A percentile compares a stretch with the other conserved stretches of the same genome.
phyloP scores from a whole-genome alignment of 257 asterid species.

The Jacaranda mimosifolia region DNA sequence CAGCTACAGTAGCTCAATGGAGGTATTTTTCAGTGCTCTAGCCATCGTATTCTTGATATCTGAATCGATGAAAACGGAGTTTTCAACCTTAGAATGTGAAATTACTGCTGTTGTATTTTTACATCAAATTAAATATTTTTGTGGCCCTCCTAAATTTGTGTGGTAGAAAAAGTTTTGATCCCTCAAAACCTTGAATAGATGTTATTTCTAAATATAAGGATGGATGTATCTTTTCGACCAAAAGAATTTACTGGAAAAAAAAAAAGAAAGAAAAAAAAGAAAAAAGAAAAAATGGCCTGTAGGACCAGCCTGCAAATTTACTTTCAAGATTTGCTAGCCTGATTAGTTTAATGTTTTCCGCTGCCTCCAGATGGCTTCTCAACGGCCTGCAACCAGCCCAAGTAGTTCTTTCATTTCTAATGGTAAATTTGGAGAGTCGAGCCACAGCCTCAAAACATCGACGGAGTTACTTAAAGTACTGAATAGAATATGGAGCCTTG shows the following conservation, averaged over 20 bases:
- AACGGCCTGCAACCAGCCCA: conserved; percentile 47
- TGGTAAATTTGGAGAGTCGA: conserved; percentile 60
- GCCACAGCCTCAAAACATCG: conserved; percentile 71
- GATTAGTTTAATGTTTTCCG: neutral
- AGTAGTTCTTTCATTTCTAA: conserved; percentile 48
- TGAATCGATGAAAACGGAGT: neutral
- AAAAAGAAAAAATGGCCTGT: too few species aligned
- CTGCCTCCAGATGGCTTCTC: conserved; percentile 62
- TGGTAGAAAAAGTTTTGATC: neutral
- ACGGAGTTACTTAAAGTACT: conserved; percentile 82
- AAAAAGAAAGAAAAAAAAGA: too few species aligned
- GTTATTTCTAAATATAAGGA: too few species aligned
- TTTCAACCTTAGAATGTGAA: neutral
- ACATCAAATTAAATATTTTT: too few species aligned
- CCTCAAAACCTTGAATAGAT: neutral
- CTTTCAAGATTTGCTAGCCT: too few species aligned
- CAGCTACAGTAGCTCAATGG: conserved; percentile 72
- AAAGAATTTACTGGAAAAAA: too few species aligned
- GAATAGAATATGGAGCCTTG: conserved; percentile 91
- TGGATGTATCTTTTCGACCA: too few species aligned
- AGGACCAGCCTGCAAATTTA: too few species aligned
- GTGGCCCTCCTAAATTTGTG: too few species aligned
- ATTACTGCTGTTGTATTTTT: neutral
- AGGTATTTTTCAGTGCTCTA: conserved; percentile 55
- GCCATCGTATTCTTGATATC: neutral